Evolutionary conservation across 1,284 basidiomycete species (phyloP).

Genomic region (Apiotrichum gracile): DNA sequence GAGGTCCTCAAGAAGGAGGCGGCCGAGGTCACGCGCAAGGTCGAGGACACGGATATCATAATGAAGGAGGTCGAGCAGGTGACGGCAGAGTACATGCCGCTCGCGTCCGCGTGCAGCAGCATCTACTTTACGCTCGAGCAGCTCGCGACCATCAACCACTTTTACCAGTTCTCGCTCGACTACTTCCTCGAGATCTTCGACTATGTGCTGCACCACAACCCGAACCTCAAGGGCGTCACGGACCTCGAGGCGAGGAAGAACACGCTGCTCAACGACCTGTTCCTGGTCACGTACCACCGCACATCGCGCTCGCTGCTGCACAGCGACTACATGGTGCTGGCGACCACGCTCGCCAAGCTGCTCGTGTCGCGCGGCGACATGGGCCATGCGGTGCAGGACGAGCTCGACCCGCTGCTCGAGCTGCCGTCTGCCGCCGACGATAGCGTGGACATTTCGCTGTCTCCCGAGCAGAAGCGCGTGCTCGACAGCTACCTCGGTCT

Average conservation of each 20-base stretch:
- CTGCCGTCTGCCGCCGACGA: slow-evolving; percentile 43
- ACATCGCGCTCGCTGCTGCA: slow-evolving; percentile 88
- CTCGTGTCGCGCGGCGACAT: slow-evolving; percentile 63
- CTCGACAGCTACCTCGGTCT: slow-evolving; percentile 28
- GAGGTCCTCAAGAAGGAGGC: slow-evolving; percentile 97
- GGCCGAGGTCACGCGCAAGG: slow-evolving; percentile 90
- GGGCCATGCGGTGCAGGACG: slow-evolving; percentile 67
- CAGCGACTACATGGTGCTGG: slow-evolving; percentile 85
- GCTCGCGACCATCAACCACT: slow-evolving; percentile 88
- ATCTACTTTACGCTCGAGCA: slow-evolving; percentile 98
- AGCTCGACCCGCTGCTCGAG: slow-evolving; percentile 85
- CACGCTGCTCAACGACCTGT: slow-evolving; percentile 84
- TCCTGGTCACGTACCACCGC: slow-evolving; percentile 81
- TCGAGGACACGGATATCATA: slow-evolving; percentile 93
- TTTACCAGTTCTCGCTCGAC: slow-evolving; percentile 96
- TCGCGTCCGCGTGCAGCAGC: slow-evolving; percentile 93
- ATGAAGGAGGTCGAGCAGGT: slow-evolving; percentile 96
- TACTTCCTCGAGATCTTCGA: slow-evolving; percentile 99
- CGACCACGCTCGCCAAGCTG: slow-evolving; percentile 82
- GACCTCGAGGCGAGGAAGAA: slow-evolving; percentile 70
- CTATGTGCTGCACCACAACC: slow-evolving; percentile 85
- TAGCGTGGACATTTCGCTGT: slow-evolving; percentile 12
- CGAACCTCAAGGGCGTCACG: slow-evolving; percentile 70
- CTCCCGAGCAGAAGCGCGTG: slow-evolving; percentile 27
- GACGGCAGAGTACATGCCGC: slow-evolving; percentile 85